Base-by-base conservation (phyloP, 148 eudicot genomes). In the Bassia scoparia region DNA sequence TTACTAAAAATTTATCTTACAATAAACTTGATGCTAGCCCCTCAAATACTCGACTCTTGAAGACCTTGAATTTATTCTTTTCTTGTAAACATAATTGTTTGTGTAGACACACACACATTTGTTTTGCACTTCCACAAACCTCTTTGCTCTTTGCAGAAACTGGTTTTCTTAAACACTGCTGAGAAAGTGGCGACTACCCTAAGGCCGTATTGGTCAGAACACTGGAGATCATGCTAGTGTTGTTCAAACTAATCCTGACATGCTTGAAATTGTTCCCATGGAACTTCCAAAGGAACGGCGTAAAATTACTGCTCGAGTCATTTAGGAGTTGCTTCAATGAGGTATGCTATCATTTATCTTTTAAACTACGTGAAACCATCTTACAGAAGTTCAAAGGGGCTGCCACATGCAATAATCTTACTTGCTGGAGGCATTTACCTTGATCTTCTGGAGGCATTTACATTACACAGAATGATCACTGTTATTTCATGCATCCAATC, bases 251-350 rank as follows among this genome's bases (percentile, higher is more conserved):
- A 74, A 77, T 74, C 88, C 97, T 10, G 88, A 89, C 77, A 89
- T 94, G 89, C 96, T 94, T 55, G 98, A 94, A 85, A 82, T 94
- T 61, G 97, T 94, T 44, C 98, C 55, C 71, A 77, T 63, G 96
- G 96, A 58, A 89, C 97, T 48, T 94, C 97, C 2, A 94, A 94
- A 83, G 97, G 98, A 29, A 70, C 72, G 98, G 98, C 41, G 93
- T 94, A 6, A 86, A 77, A 70, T 75, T 88, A 70, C 83, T 94
- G 69, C 91, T 94, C 59, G 87, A 91, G n/a, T 75, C 98, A 94
- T 83, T 81, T 94, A 70, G 91, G 89, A 63, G 86, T 83, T 50
- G 69, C 87, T 69, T 78, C 96, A 44, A 79, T 5, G 96, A 91
- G 97, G 97, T 94, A 74, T 56, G 34, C 29, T 55, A 33, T 21